Evolutionary conservation across 176 grass and related monocot genomes (phyloP), one percentile per base, ranked within the genome.

Genomic region (Juncus effusus): DNA sequence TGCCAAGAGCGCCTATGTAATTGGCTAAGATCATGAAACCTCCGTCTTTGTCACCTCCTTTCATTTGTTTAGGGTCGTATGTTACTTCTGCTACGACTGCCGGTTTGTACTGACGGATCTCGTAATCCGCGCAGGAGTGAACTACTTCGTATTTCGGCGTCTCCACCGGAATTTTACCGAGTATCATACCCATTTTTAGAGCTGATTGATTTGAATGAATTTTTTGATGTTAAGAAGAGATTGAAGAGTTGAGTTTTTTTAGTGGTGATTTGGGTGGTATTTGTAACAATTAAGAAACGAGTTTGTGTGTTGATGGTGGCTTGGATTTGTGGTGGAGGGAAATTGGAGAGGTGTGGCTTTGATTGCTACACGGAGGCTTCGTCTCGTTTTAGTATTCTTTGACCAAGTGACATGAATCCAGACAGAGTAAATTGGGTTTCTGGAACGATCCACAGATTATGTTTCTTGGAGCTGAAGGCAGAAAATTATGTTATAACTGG

Each of bases 1-100:
- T 60, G 76, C 92, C 85, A 13, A 91, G 44, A 57, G 68, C 92
- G 74, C 92, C 92, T 80, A 96, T 96, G 87, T 96, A 96, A 58
- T 74, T 79, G 47, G 63, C 92, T 6, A 96, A 87, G 51, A 91
- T 61, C 76, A 77, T 83, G 74, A 96, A 96, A 19, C 92, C 87
- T 13, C 79, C 85, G 54, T 96, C 92, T 52, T 67, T 35, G 67
- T 91, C 59, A 54, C 88, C 88, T 58, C 88, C 88, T 16, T 74
- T 73, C 72, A 82, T 49, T 45, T 82, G 72, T 62, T 86, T 82
- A 0, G 92, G 92, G 51, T 90, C 84, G 84, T 96, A 96, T 38
- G 85, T 91, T 74, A 80, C 80, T 84, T 96, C 87, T 14, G 93
- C 93, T 36, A 78, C 47, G 53, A 96, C 78, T 57, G 79, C 83